Base-by-base conservation (phyloP, 2,329 filamentous ascomycete species). In the Mycosphaerella sp. region DNA sequence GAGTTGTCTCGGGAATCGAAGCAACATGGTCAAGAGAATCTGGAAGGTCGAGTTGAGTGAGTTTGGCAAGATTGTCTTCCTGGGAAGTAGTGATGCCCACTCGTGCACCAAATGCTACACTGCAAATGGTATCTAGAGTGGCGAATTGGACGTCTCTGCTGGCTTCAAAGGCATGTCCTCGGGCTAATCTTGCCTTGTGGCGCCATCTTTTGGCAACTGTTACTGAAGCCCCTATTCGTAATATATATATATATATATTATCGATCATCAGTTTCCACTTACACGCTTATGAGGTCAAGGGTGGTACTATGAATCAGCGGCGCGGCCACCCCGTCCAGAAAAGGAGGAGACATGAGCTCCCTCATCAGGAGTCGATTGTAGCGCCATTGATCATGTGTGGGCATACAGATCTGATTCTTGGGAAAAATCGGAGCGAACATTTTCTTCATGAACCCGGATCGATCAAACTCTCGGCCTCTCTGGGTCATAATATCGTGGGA, bases 391-490 rank as follows among this genome's bases (percentile, higher is more conserved):
- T 67, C 63, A 3, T 53, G 57, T 1, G 63, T 66, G 7, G 48
- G 52, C 56, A 66, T 61, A 31, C 56, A 45, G 2, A 65, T 59
- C 11, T 67, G 64, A 21, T 63, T 56, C 1, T 62, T 17, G 2
- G 66, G 66, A 11, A 65, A 8, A 10, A 64, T 41, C 7, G 53
- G 55, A 7, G 40, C n/a, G 36, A 69, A 67, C 2, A 64, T 17
- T 17, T 69, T 58, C 4, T 57, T 58, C 32, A 72, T 69, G 59
- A 69, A 67, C 47, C 59, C 59, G 43, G 67, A 70, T 9, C 73
- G 70, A 59, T 78, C 75, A 45, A 77, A 78, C 41, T 77, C 75
- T 45, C 70, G 72, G 29, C 59, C 60, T 11, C 74, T 71, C 1
- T 74, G 70, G 4, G 73, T 62, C 26, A 77, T 67, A 42, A 78